Conservation (phyloP, 495 filamentous ascomycete species). For the Aspergillus olivimuriae region DNA sequence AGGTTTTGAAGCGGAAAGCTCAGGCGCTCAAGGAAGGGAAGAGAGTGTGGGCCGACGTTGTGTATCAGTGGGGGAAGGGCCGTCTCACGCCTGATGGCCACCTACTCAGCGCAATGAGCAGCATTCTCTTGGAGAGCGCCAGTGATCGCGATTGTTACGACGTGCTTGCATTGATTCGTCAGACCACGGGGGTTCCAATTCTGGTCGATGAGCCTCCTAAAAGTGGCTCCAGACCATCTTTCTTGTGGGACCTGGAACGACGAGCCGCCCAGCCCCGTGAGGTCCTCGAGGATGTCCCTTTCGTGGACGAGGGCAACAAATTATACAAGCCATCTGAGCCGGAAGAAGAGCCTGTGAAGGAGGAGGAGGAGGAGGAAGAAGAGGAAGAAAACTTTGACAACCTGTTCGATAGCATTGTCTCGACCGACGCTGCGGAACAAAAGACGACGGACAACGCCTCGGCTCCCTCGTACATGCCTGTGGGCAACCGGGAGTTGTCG, state of each 20-base stretch:
- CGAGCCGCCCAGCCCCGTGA: neutral
- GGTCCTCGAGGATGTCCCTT: conserved; percentile 24
- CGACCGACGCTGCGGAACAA: neutral
- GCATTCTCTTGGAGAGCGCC: conserved; percentile 55
- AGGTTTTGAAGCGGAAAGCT: conserved; percentile 24
- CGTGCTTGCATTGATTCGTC: conserved; percentile 63
- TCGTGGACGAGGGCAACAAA: conserved; percentile 23
- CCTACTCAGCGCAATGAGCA: conserved; percentile 70
- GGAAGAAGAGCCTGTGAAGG: conserved; percentile 4
- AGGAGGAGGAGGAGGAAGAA: conserved; percentile 17
- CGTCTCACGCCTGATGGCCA: conserved; percentile 64
- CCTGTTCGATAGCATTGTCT: conserved; percentile 30
- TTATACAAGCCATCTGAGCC: conserved; percentile 5
- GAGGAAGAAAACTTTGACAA: conserved; percentile 28
- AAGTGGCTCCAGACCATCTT: neutral
- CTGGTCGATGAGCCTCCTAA: conserved; percentile 18
- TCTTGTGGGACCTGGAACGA: neutral
- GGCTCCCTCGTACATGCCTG: conserved; percentile 26
- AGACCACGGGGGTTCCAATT: conserved; percentile 67
- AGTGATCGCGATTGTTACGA: conserved; percentile 57
- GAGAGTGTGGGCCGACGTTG: conserved; percentile 73
- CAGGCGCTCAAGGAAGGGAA: conserved; percentile 51
- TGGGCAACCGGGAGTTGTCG: conserved; percentile 63
- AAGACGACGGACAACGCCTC: neutral
- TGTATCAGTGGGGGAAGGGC: conserved; percentile 63